Conservation (phyloP, 345 rosid genomes). For the Schrenkiella parvula region DNA sequence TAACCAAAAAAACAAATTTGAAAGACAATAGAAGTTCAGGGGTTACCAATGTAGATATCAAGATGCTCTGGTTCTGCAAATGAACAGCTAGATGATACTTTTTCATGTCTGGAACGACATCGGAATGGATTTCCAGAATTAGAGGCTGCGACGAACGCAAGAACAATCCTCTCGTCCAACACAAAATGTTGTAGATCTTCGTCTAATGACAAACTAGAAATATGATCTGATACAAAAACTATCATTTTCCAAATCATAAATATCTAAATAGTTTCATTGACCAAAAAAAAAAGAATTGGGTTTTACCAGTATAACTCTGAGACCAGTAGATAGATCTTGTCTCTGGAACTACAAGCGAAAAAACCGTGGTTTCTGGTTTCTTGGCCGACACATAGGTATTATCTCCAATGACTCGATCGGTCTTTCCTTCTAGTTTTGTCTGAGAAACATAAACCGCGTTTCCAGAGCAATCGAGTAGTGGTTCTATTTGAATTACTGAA, state of each 20-base stretch:
- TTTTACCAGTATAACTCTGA: slow-evolving; percentile 67
- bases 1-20: not conserved
- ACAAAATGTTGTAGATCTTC: slow-evolving; percentile 62
- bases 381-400: slow-evolving; percentile 49
- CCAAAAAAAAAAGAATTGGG: too few species aligned
- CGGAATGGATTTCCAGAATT: slow-evolving; percentile 54
- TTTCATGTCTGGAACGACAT: slow-evolving; percentile 58
- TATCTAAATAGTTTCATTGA: not conserved
- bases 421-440: slow-evolving; percentile 59
- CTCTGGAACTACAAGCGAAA: slow-evolving; percentile 65
- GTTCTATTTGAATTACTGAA: slow-evolving; percentile 55
- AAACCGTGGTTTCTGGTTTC: slow-evolving; percentile 51
- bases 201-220: slow-evolving; percentile 37
- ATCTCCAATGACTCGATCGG: slow-evolving; percentile 35
- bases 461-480: slow-evolving; percentile 72
- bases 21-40: not conserved
- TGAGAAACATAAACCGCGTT: slow-evolving; percentile 58
- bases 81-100: slow-evolving; percentile 62
- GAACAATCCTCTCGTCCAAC: slow-evolving; percentile 72
- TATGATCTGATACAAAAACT: slow-evolving; percentile 40
- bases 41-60: slow-evolving; percentile 47
- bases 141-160: slow-evolving; percentile 69
- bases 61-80: slow-evolving; percentile 45
- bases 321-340: slow-evolving; percentile 73
- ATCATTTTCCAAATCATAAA: not conserved